Evolutionary conservation across 306 rosid genomes (phyloP).

Genomic region (Prunus campanulata): DNA sequence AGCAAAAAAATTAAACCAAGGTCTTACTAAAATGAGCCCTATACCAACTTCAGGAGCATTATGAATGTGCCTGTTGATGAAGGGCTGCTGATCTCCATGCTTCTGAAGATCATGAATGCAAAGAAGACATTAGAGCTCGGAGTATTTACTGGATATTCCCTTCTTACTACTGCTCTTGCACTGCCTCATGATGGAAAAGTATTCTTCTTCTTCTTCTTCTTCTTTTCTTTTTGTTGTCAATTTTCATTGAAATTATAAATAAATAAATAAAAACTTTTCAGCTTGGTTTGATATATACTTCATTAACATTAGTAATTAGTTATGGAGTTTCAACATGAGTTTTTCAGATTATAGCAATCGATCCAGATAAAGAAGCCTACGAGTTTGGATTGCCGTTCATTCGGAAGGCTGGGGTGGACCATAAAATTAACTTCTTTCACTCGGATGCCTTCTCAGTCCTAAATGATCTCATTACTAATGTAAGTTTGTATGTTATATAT

Average conservation of each 20-base stretch:
- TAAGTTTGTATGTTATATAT: neutral
- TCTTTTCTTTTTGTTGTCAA: neutral
- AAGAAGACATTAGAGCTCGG: constrained; percentile 57
- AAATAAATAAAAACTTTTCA: no score
- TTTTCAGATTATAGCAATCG: constrained; percentile 43
- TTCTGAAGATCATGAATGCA: constrained; percentile 51
- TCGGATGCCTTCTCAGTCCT: constrained; percentile 40
- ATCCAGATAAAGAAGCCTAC: constrained; percentile 36
- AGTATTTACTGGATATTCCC: constrained; percentile 67
- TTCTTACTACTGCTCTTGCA: constrained; percentile 62
- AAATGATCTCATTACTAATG: constrained; percentile 33
- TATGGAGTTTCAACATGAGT: neutral
- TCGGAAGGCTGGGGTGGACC: constrained; percentile 49
- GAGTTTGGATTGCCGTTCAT: constrained; percentile 57
- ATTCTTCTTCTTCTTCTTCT: neutral
- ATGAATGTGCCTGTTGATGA: constrained; percentile 54
- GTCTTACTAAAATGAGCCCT: no score
- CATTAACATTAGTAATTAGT: neutral
- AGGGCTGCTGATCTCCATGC: constrained; percentile 47
- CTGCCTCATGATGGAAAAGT: constrained; percentile 49
- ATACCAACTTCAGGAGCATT: constrained; percentile 26
- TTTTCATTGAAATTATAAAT: no score
- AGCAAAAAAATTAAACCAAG: no score
- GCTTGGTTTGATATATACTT: neutral
- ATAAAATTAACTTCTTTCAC: constrained; percentile 46